phyloP scores from a whole-genome alignment of 1,139 yeast species.

The Meyerozyma carpophila region DNA sequence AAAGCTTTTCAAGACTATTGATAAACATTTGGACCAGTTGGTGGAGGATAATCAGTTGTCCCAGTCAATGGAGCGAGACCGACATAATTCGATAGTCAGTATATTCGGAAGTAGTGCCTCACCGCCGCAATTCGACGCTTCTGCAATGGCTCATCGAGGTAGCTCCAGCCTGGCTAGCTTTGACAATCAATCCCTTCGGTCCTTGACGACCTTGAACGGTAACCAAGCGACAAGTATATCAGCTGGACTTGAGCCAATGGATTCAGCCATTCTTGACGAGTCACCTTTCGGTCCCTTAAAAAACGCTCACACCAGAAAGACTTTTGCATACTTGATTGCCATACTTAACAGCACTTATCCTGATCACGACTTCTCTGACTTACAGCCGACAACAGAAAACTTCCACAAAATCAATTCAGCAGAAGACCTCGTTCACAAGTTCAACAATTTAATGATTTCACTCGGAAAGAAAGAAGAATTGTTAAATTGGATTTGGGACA shows the following conservation, averaged over 20 bases:
- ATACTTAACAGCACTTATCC: constrained; percentile 91
- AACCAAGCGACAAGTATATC: background rate
- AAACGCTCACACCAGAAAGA: constrained; percentile 75
- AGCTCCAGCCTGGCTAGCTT: background rate
- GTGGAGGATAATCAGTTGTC: constrained; percentile 51
- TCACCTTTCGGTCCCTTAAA: constrained; percentile 95
- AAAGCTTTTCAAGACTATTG: constrained; percentile 82
- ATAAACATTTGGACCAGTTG: constrained; percentile 67
- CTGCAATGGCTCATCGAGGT: background rate
- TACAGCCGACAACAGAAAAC: constrained; percentile 81
- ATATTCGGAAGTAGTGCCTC: constrained; percentile 35
- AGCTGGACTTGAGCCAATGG: background rate
- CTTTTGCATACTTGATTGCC: constrained; percentile 86
- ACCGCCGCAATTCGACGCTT: constrained; percentile 13
- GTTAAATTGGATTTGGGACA: constrained; percentile 78
- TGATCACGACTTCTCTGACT: constrained; percentile 85
- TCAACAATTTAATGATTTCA: constrained; percentile 75
- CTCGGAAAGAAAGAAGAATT: constrained; percentile 59
- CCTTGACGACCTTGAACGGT: background rate
- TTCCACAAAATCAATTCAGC: constrained; percentile 38
- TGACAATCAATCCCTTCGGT: background rate
- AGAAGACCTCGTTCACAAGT: constrained; percentile 60
- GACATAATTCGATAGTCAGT: constrained; percentile 33
- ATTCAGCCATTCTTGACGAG: constrained; percentile 24
- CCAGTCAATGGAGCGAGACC: constrained; percentile 36